A percentile compares a stretch with the other conserved stretches of the same genome.
Conservation (phyloP, 345 rosid genomes). For the Physaria fendleri region DNA sequence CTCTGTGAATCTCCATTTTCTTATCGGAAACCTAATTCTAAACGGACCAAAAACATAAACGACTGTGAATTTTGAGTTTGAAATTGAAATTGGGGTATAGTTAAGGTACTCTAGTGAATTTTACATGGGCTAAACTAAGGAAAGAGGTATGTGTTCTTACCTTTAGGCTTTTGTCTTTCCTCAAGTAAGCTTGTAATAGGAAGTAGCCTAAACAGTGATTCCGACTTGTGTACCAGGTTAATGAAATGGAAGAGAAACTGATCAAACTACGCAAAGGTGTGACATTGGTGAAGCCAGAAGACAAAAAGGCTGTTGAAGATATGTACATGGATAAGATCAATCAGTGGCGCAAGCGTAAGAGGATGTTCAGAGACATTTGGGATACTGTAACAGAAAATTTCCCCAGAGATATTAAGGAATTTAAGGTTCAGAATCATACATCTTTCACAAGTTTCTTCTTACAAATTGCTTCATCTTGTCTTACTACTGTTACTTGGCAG, state of each 20-base stretch:
- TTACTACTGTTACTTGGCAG: conserved; percentile 38
- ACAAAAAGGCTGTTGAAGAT: conserved; percentile 50
- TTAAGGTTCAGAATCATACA: conserved; percentile 46
- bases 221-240: conserved; percentile 41
- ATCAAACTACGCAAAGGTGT: too few species aligned
- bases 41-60: background rate
- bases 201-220: background rate
- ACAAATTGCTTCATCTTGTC: background rate
- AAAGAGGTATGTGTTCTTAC: conserved; percentile 45
- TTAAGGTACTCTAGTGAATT: conserved; percentile 1
- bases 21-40: background rate
- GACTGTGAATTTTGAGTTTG: background rate
- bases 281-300: too few species aligned
- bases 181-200: background rate
- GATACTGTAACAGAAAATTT: conserved; percentile 83
- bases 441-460: background rate
- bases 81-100: background rate
- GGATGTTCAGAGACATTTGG: conserved; percentile 94
- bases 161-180: background rate
- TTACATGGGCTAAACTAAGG: too few species aligned
- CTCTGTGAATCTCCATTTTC: background rate
- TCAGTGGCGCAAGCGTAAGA: conserved; percentile 87
- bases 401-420: conserved; percentile 70
- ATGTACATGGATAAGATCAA: conserved; percentile 52
- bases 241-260: too few species aligned